Evolutionary conservation across 768 basidiomycete genomes (phyloP), one percentile per base, ranked within the genome.

Genomic region (Pulveroboletus sp.): DNA sequence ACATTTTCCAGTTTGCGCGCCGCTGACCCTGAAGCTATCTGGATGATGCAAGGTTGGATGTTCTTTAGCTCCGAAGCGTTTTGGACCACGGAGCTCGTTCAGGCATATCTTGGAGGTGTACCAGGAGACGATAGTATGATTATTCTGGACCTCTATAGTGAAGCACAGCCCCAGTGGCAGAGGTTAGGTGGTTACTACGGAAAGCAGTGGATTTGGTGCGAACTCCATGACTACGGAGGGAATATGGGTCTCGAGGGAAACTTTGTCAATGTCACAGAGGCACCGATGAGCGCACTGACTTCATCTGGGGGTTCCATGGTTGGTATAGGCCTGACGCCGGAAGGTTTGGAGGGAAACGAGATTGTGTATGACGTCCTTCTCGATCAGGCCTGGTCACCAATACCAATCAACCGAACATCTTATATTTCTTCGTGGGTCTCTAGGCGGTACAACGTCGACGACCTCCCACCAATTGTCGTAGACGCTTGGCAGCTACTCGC

Each of bases 21-120:
- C 3, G 70, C 70, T 9, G 73, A 74, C 39, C 67, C 73, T 3
- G 61, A 72, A 33, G 72, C 73, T 7, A 43, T 68, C 10, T 73
- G 72, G 73, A 60, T 74, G 49, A 68, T 73, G 67, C 73, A 74
- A 35, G 73, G 71, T 15, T 74, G 73, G 73, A 55, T 74, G 45
- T 73, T 74, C 59, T 72, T 67, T 52, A 61, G 59, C 39, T 60
- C 58, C 39, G 57, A 61, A 26, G 33, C 62, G 1, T 74, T 73
- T 58, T 74, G 73, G 73, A 73, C 69, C 17, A 41, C 65, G 31
- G 73, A 73, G 2, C 71, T 67, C 45, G 63, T 74, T 41, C 59
- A 66, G 37, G 71, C 73, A 5, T 74, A 69, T 57, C 66, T 74
- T 9, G 65, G 66, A 15, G 73, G 72, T 27, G 69, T 69, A 8